Base-by-base conservation (phyloP, 2,329 filamentous ascomycete genomes). In the Xylaria polymorpha region DNA sequence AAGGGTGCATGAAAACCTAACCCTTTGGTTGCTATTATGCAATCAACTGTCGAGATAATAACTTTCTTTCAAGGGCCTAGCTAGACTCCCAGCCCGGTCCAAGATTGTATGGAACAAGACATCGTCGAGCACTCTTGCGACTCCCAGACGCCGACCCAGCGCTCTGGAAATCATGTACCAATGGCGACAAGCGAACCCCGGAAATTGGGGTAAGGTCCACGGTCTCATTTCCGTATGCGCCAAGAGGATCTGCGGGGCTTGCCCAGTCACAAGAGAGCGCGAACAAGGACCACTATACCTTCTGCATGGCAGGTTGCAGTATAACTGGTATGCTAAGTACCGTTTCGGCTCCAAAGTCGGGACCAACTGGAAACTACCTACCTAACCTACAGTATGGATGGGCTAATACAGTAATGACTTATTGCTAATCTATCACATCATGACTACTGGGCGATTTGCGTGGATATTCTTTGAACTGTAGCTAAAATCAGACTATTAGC, bases 141-240 rank as follows among this genome's bases (percentile, higher is more conserved):
- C 43, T 41, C 32, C 32, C 15, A n/a, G 29, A 50, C 44, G 25
- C 37, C 32, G 60, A 64, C 69, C 69, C 66, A 67, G 51, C 53
- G 50, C 43, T 69, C 63, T 69, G 66, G 69, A 55, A 70, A 69
- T 50, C 55, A 62, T 44, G 51, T 60, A 64, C 60, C 44, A 69
- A 67, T 66, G n/a, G 57, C 57, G 37, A 67, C 60, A 69, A 71
- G 69, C 67, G 63, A 71, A 69, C 69, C 55, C 61, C 57, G 14
- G 63, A 39, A 61, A 43, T 64, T 61, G 60, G 61, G 64, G 61
- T 60, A 64, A 63, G 55, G 55, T n/a, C n/a, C n/a, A n/a, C n/a
- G n/a, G n/a, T 56, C 41, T 29, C 63, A 58, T 61, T 63, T 35
- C 41, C 62, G n/a, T 66, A 14, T 53, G 58, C 44, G 68, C 68